Conservation (phyloP, 2,329 filamentous ascomycete genomes). For the Eutypella sp. region DNA sequence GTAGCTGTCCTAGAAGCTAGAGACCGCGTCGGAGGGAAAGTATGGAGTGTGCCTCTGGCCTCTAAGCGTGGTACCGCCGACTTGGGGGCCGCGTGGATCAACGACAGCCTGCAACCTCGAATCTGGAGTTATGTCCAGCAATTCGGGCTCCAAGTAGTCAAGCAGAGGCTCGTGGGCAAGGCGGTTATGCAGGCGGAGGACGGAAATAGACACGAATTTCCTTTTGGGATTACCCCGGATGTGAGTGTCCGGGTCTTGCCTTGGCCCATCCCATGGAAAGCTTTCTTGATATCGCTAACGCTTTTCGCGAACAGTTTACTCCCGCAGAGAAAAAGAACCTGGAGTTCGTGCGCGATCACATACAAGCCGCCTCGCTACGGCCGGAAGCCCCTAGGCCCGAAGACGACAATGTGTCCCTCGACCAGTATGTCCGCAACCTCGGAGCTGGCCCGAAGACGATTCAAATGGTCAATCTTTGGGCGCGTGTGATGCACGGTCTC, state of each 20-base stretch:
- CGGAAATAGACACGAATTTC: conserved; percentile 23
- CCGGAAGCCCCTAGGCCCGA: conserved; percentile 12
- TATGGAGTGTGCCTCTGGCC: conserved; percentile 22
- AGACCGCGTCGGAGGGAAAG: conserved; percentile 38
- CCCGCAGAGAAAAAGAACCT: conserved; percentile 28
- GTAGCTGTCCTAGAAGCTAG: conserved; percentile 34
- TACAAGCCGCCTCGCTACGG: conserved; percentile 28
- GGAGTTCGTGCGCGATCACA: conserved; percentile 29
- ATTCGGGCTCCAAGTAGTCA: conserved; percentile 24
- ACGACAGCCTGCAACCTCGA: conserved; percentile 25
- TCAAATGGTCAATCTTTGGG: conserved; percentile 32
- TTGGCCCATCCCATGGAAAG: background rate
- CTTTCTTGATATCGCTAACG: background rate
- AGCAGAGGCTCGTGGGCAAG: conserved; percentile 25
- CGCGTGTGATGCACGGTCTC: conserved; percentile 31
- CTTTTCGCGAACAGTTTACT: conserved; percentile 17
- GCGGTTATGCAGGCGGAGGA: conserved; percentile 25
- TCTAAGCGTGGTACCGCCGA: conserved; percentile 23
- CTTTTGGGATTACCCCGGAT: conserved; percentile 28
- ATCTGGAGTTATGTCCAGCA: conserved; percentile 23
- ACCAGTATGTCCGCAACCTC: conserved; percentile 30
- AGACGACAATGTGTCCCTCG: conserved; percentile 29
- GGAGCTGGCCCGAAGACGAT: conserved; percentile 25
- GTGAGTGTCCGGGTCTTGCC: conserved; percentile 9
- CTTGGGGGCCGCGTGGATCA: conserved; percentile 32